Conservation (phyloP, 2,329 filamentous ascomycete genomes). For the Claviceps pusilla region DNA sequence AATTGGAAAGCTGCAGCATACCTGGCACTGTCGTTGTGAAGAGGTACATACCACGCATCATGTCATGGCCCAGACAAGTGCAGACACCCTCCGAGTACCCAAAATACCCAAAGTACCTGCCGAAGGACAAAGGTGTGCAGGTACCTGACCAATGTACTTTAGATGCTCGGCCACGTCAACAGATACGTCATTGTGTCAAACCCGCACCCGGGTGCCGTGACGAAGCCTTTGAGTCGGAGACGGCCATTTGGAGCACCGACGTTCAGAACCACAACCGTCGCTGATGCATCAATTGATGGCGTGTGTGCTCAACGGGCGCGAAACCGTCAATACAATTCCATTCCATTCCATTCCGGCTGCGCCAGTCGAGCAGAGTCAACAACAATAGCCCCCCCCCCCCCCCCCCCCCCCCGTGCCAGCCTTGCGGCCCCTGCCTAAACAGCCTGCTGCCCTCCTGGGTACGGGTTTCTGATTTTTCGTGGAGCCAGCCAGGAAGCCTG, state of each 20-base stretch:
- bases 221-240: background rate
- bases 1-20: background rate
- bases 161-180: too few relatives aligned
- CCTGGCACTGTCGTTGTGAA: too few relatives aligned
- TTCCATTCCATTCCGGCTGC: background rate
- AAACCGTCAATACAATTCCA: background rate
- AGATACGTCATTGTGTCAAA: background rate
- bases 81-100: background rate
- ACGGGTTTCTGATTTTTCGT: background rate
- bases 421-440: background rate
- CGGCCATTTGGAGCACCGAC: background rate
- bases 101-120: too few relatives aligned
- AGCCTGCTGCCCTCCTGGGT: background rate
- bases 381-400: background rate
- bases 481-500: background rate
- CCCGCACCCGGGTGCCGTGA: too few relatives aligned
- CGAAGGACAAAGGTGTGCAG: too few relatives aligned
- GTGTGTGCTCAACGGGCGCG: background rate
- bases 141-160: too few relatives aligned
- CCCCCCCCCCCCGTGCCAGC: background rate
- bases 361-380: background rate
- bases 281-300: too few relatives aligned
- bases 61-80: too few relatives aligned
- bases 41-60: too few relatives aligned
- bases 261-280: background rate